phyloP scores from a whole-genome alignment of 176 grass and related monocot species.

The Raddia distichophylla region DNA sequence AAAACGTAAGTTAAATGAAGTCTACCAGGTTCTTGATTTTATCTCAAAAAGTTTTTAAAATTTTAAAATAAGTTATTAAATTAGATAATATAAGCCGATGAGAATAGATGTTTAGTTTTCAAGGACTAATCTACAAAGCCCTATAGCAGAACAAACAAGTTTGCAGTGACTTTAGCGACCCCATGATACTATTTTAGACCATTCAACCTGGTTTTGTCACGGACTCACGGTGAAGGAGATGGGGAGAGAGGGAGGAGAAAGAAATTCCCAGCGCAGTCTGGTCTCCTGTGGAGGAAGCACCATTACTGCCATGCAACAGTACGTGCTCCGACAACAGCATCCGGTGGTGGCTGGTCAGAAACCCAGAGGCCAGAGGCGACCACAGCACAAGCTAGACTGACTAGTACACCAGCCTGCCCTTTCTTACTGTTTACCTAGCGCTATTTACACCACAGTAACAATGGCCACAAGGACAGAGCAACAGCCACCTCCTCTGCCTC shows the following conservation, averaged over 20 bases:
- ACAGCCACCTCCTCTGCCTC: not conserved
- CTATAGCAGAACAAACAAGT: too few relatives aligned
- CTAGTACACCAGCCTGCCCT: not conserved
- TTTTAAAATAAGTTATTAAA: too few relatives aligned
- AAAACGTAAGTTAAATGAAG: too few relatives aligned
- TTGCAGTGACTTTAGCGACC: too few relatives aligned
- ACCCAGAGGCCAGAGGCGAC: not conserved
- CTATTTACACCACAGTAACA: not conserved
- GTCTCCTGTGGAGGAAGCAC: conserved; percentile 32
- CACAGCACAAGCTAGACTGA: not conserved
- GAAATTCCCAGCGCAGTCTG: not conserved
- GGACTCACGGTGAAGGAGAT: not conserved
- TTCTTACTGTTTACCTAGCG: not conserved
- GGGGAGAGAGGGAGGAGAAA: not conserved
- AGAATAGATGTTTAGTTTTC: too few relatives aligned
- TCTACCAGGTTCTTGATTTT: too few relatives aligned
- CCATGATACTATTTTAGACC: too few relatives aligned
- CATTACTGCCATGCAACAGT: conserved; percentile 10
- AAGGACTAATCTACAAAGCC: too few relatives aligned
- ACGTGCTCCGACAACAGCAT: not conserved
- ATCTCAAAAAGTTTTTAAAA: too few relatives aligned
- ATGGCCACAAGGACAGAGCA: not conserved
- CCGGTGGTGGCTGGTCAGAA: conserved; percentile 11
- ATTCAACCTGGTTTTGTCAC: not conserved
- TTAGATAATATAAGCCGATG: too few relatives aligned